Conservation (phyloP, 371 early-diverging fungal genomes). For the Apophysomyces trapeziformis region DNA sequence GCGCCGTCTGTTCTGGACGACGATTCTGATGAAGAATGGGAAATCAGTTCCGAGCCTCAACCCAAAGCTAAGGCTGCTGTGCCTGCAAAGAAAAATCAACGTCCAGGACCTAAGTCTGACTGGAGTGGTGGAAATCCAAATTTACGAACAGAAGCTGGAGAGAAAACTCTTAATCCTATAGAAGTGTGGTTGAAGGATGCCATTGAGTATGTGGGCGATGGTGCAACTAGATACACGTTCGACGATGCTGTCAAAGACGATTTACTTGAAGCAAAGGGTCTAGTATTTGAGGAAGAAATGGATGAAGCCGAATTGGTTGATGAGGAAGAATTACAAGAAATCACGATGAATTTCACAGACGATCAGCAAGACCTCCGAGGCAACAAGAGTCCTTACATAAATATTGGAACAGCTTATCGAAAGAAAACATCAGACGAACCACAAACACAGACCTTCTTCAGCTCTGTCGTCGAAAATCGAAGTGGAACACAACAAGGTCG, state of each 20-base stretch:
- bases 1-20: slow-evolving; percentile 18
- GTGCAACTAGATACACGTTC: slow-evolving; percentile 14
- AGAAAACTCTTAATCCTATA: slow-evolving; percentile 35
- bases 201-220: slow-evolving; percentile 32
- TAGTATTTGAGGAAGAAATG: slow-evolving; percentile 34
- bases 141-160: slow-evolving; percentile 16
- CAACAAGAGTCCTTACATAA: slow-evolving; percentile 33
- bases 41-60: slow-evolving; percentile 27
- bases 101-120: slow-evolving; percentile 7
- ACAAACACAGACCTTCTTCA: slow-evolving; percentile 11
- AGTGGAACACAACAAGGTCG: slow-evolving; percentile 14
- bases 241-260: slow-evolving; percentile 31
- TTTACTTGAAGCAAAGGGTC: slow-evolving; percentile 39
- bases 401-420: slow-evolving; percentile 42
- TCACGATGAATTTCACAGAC: slow-evolving; percentile 49
- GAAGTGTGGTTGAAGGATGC: slow-evolving; percentile 54
- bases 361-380: slow-evolving; percentile 36
- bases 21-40: slow-evolving; percentile 48
- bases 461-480: slow-evolving; percentile 12
- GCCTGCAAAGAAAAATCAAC: background rate
- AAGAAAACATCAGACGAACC: slow-evolving; percentile 23
- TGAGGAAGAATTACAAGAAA: slow-evolving; percentile 58
- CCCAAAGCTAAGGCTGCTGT: slow-evolving; percentile 1
- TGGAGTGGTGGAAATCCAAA: slow-evolving; percentile 45
- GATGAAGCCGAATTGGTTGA: slow-evolving; percentile 56